Base-by-base conservation (phyloP, 768 basidiomycete species). In the Russula sp. region DNA sequence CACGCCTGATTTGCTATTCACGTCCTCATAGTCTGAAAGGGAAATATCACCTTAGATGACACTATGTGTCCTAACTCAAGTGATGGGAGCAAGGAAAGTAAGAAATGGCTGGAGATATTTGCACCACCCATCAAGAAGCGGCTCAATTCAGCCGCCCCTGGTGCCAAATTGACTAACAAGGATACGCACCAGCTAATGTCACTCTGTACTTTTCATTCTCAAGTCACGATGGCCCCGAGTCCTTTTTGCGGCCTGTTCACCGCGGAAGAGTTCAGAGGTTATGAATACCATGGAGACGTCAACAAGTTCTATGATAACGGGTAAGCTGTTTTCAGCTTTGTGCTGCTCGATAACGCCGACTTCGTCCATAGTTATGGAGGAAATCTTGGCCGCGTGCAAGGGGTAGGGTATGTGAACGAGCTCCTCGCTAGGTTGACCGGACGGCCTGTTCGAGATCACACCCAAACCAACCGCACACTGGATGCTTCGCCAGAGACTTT, bases 321-420 rank as follows among this genome's bases (percentile, higher is more conserved):
- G 85, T 88, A 62, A 22, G 82, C 69, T 22, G 34, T 16, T 54
- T 16, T 32, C 52, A 6, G 27, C 59, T 18, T 66, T 42, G 3
- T 18, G 35, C n/a, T 31, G 2, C 27, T 35, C 2, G 40, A 20
- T 20, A 18, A 56, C 53, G 64, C 48, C 14, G 44, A 6, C 53
- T 9, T 31, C 5, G 11, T 48, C 34, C 53, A 20, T 63, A 89
- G 88, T 20, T 82, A 89, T 63, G 90, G 91, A 4, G 83, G 84
- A 64, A 67, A 72, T 2, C 76, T 93, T 1, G 91, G 91, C 2
- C 85, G 77, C 5, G 84, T 91, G 7, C 89, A 91, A 71, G 91
- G 91, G 37, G 86, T 94, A 4, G 94, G 93, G 6, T 96, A 89
- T 71, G 78, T 90, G 70, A 94, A 93, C 71, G 93, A 95, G 75